Percentiles rank a stretch among this genome's conserved stretches.
Conservation (phyloP, 2,329 filamentous ascomycete species). For the Aureobasidium uvarum region DNA sequence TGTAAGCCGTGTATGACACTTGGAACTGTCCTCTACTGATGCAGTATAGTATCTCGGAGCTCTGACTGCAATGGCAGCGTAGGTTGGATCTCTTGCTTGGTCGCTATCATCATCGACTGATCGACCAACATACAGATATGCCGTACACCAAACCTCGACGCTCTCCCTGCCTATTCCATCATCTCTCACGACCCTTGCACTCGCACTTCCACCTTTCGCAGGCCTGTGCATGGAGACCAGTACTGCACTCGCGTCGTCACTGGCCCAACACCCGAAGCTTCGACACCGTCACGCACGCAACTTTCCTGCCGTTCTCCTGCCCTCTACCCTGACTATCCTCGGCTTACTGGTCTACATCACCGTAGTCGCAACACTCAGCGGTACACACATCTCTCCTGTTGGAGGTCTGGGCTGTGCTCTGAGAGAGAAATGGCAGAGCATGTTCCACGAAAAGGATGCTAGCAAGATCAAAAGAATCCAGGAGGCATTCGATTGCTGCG, state of each 20-base stretch:
- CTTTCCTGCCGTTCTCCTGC: slow-evolving; percentile 36
- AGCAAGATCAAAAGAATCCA: slow-evolving; percentile 59
- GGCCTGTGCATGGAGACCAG: slow-evolving; percentile 46
- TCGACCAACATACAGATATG: slow-evolving; percentile 32
- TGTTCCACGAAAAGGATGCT: slow-evolving; percentile 55
- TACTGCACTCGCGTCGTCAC: slow-evolving; percentile 35
- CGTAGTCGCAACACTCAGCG: slow-evolving; percentile 48
- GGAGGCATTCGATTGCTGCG: slow-evolving; percentile 65
- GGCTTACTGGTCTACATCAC: slow-evolving; percentile 43
- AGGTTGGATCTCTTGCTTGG: slow-evolving; percentile 10
- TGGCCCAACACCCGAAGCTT: slow-evolving; percentile 36
- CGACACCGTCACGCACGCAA: slow-evolving; percentile 36
- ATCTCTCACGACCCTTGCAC: slow-evolving; percentile 43
- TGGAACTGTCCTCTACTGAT: slow-evolving; percentile 6
- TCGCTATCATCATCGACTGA: not conserved
- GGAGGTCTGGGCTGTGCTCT: slow-evolving; percentile 54
- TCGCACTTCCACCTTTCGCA: slow-evolving; percentile 45
- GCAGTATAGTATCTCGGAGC: slow-evolving; percentile 43
- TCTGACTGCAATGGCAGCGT: slow-evolving; percentile 44
- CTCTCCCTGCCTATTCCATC: slow-evolving; percentile 47
- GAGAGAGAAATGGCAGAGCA: slow-evolving; percentile 54
- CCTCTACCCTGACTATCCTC: slow-evolving; percentile 39
- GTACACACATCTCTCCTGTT: slow-evolving; percentile 44
- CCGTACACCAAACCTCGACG: slow-evolving; percentile 35
- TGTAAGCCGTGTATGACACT: slow-evolving; percentile 31